Conservation (phyloP, 768 basidiomycete species). For the Leccinum fibrillosum region DNA sequence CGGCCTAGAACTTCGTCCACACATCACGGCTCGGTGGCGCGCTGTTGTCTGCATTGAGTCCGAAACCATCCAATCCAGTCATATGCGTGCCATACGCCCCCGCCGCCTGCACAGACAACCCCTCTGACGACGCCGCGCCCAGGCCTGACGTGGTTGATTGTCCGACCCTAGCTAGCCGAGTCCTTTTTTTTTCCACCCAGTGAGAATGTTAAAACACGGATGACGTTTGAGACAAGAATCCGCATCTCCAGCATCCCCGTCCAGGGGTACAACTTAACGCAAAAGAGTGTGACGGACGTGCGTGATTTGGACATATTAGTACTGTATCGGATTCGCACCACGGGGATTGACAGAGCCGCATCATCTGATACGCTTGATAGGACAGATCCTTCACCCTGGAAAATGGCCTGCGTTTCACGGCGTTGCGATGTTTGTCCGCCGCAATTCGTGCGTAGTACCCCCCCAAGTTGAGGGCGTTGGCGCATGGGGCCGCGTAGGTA, state of each 20-base stretch:
- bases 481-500: background rate
- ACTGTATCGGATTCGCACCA: slow-evolving; percentile 12
- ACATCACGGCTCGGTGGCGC: background rate
- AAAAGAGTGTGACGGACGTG: slow-evolving; percentile 4
- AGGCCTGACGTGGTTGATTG: slow-evolving; percentile 1
- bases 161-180: slow-evolving; percentile 3
- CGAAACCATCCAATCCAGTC: slow-evolving; percentile 8
- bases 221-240: slow-evolving; percentile 1
- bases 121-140: slow-evolving; percentile 1
- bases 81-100: background rate
- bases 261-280: background rate
- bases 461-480: background rate
- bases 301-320: slow-evolving; percentile 1
- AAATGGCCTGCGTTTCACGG: slow-evolving; percentile 22
- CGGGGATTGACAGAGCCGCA: slow-evolving; percentile 13
- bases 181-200: background rate
- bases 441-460: background rate
- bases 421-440: slow-evolving; percentile 10
- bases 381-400: slow-evolving; percentile 8
- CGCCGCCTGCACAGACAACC: background rate
- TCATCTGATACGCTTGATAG: slow-evolving; percentile 29
- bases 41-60: background rate
- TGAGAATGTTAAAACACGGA: background rate
- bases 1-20: slow-evolving; percentile 16
- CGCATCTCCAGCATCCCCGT: background rate